Evolutionary conservation across 2,329 filamentous ascomycete species (phyloP), one percentile per base, ranked within the genome.

Genomic region (Fusarium hostae): DNA sequence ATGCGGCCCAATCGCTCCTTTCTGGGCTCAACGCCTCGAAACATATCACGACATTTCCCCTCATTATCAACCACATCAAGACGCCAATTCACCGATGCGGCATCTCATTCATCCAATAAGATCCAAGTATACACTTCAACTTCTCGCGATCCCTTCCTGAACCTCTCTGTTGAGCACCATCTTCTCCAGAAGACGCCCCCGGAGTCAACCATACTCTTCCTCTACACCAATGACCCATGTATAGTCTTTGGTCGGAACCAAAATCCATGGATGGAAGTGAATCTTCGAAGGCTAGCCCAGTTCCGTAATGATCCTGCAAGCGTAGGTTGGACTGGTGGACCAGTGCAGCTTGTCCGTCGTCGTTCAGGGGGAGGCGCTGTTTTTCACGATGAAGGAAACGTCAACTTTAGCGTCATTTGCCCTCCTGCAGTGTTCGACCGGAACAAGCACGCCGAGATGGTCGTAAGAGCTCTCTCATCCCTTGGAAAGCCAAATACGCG

Each of bases 161-260:
- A 99, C 82, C 93, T 99, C 63, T 94, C 95, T 35, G 91, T 98
- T 76, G 96, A 99, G 84, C 94, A 98, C 80, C 91, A 93, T 80
- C 90, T 99, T 34, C 88, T 98, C 11, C 90, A 93, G 76, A 89
- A 90, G 59, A 91, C 92, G 0, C 88, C 91, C 3, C 85, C 89
- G 10, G 88, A 92, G 66, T 94, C 94, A 16, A 91, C 88, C 18
- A 82, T 98, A 55, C 88, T 98, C 4, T 92, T 98, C 62, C 88
- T 98, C 55, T 99, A 98, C 83, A 88, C 90, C 76, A 98, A 99
- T 82, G 83, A 89, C 40, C 94, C 95, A 2, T 94, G 93, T 79
- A 88, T 99, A 66, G 91, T 99, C 78, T 91, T 99, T 74, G 96
- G 96, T 45, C 91, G 96, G 66, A 99, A 99, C 80, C 96, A 99